Evolutionary conservation across 495 filamentous ascomycete genomes (phyloP).

Genomic region (Neurospora discreta): DNA sequence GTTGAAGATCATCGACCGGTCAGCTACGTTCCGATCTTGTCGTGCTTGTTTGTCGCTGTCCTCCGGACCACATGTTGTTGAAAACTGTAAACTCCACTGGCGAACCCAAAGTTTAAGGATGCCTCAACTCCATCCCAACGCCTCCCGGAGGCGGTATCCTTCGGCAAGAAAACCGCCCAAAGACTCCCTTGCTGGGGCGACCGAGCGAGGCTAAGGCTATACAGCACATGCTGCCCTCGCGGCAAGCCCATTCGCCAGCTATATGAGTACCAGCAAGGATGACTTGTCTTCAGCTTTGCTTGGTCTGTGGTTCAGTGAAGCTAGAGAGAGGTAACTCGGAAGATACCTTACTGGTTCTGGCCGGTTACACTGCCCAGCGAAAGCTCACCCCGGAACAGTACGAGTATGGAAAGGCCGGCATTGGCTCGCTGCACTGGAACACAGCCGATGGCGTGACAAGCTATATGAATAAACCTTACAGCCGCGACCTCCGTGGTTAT

Average conservation of each 20-base stretch:
- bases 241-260: not conserved
- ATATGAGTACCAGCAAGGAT: not conserved
- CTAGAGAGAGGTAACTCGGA: not conserved
- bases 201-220: not conserved
- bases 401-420: conserved; percentile 11
- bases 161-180: not conserved
- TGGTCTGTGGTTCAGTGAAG: not conserved
- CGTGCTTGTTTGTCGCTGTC: not conserved
- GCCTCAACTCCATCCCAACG: not conserved
- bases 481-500: conserved; percentile 31
- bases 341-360: conserved; percentile 14
- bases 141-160: not conserved
- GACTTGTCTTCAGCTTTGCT: not conserved
- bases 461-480: conserved; percentile 31
- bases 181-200: not conserved
- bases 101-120: not conserved
- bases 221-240: not conserved
- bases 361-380: conserved; percentile 24
- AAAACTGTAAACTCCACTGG: not conserved
- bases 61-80: not conserved
- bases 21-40: not conserved
- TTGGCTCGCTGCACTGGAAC: conserved; percentile 24
- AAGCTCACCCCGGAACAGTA: conserved; percentile 18
- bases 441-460: conserved; percentile 21
- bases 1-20: not conserved